phyloP scores from a whole-genome alignment of 176 grass and related monocot species.

The Carex cristatella region DNA sequence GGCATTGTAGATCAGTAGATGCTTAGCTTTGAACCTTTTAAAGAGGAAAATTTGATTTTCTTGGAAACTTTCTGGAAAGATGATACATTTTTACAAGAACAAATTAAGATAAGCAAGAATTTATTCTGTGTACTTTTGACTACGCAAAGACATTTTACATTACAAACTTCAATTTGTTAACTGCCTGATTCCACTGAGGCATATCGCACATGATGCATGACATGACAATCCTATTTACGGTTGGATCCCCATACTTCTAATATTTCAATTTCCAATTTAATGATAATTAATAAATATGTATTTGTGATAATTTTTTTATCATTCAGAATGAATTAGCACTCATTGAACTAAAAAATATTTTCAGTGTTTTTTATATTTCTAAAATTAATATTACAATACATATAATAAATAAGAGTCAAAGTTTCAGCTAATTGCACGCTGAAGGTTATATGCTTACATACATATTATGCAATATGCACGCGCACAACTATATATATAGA shows the following conservation, averaged over 20 bases:
- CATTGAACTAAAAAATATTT: too few relatives aligned
- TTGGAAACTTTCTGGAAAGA: slow-evolving; percentile 6
- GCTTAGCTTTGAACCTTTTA: not conserved
- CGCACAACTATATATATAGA: not conserved
- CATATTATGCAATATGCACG: not conserved
- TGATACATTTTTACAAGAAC: slow-evolving; percentile 11
- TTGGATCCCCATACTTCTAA: not conserved
- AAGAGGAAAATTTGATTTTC: not conserved
- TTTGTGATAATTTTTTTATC: too few relatives aligned
- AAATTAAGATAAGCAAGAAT: slow-evolving; percentile 27
- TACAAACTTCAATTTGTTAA: not conserved
- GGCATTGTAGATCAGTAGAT: not conserved
- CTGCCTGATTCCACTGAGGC: not conserved
- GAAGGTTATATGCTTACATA: not conserved
- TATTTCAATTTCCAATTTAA: not conserved
- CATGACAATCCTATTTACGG: too few relatives aligned
- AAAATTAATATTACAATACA: too few relatives aligned
- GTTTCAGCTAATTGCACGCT: too few relatives aligned
- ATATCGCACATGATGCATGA: not conserved
- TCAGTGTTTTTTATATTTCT: too few relatives aligned
- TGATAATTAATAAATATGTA: not conserved
- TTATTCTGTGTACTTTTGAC: slow-evolving; percentile 11
- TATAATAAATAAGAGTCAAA: too few relatives aligned
- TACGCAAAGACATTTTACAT: slow-evolving; percentile 13
- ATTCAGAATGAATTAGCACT: too few relatives aligned